phyloP scores from a whole-genome alignment of 345 rosid species.

The Arabis alpina region DNA sequence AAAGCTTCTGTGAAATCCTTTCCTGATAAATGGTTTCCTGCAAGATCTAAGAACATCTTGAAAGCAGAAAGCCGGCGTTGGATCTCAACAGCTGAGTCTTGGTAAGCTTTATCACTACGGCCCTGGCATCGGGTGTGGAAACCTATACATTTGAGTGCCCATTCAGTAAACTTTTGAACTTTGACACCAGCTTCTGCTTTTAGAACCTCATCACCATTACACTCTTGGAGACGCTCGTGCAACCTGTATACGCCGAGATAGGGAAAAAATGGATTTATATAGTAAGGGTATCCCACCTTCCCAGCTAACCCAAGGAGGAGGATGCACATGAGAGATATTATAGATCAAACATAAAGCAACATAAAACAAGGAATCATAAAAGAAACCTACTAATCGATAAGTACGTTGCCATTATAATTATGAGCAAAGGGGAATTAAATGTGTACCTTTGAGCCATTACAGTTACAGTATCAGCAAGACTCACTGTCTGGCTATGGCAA shows the following conservation, averaged over 20 bases:
- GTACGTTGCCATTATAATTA: neutral
- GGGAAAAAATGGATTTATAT: slow-evolving; percentile 17
- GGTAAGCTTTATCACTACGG: slow-evolving; percentile 59
- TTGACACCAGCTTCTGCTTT: slow-evolving; percentile 94
- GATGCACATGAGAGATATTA: slow-evolving; percentile 6
- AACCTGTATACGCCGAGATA: slow-evolving; percentile 59
- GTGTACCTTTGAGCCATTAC: slow-evolving; percentile 93
- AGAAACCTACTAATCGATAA: neutral
- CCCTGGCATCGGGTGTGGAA: slow-evolving; percentile 90
- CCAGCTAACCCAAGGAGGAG: slow-evolving; percentile 29
- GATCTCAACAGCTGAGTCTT: slow-evolving; percentile 72
- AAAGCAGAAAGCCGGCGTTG: slow-evolving; percentile 93
- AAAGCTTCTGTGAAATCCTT: slow-evolving; percentile 99
- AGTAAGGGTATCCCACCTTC: slow-evolving; percentile 28
- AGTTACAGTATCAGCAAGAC: slow-evolving; percentile 83
- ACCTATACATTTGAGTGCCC: slow-evolving; percentile 95
- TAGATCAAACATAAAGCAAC: neutral
- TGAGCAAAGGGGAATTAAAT: slow-evolving; percentile 5
- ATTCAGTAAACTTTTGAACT: slow-evolving; percentile 95
- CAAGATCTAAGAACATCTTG: slow-evolving; percentile 86
- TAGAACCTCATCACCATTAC: slow-evolving; percentile 86
- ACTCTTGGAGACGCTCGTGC: slow-evolving; percentile 94
- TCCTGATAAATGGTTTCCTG: slow-evolving; percentile 87
- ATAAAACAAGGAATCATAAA: neutral
- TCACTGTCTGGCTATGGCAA: slow-evolving; percentile 81